These are phyloP conservation scores for Pseudophaeomoniella oleicola DNA, from an alignment of 2,329 filamentous ascomycete species.

Conservation along the genomic window DNA sequence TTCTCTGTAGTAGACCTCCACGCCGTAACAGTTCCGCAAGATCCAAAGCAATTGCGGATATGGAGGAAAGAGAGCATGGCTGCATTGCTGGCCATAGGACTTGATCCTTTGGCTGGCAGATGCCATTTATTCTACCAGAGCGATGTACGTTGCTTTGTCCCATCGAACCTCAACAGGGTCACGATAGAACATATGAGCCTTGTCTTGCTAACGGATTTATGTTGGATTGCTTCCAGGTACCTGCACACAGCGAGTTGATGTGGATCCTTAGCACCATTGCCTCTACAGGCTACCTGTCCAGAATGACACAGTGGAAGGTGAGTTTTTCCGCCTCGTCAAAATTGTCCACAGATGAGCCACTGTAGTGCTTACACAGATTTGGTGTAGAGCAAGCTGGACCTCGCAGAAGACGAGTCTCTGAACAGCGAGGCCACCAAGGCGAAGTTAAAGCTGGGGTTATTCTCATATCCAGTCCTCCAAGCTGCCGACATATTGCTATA, in stretches of 20 bases:
- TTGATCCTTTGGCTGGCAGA: slow-evolving; percentile 55
- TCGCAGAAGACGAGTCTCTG: slow-evolving; percentile 44
- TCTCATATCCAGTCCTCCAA: slow-evolving; percentile 91
- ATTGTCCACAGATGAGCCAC: no score
- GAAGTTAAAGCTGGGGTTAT: slow-evolving; percentile 70
- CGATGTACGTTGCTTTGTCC: slow-evolving; percentile 45
- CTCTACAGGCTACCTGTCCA: slow-evolving; percentile 79
- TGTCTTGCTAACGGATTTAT: slow-evolving; percentile 4
- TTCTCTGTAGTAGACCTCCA: slow-evolving; percentile 91
- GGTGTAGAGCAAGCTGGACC: slow-evolving; percentile 58
- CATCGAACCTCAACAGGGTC: no score
- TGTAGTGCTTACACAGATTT: no score
- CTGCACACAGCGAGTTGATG: slow-evolving; percentile 79
- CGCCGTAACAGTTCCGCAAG: slow-evolving; percentile 69
- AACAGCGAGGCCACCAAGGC: slow-evolving; percentile 42
- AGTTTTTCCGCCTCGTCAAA: no score
- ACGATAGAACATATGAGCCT: no score
- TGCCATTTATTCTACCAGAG: slow-evolving; percentile 75
- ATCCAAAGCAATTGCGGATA: slow-evolving; percentile 43
- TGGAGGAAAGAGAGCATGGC: slow-evolving; percentile 65
- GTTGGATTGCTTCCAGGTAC: slow-evolving; percentile 38
- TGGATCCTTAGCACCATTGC: slow-evolving; percentile 92
- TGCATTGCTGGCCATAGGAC: slow-evolving; percentile 65
- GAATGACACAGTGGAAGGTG: slow-evolving; percentile 99
- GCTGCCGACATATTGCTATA: slow-evolving; percentile 89